These are phyloP conservation scores for Exophiala sp. DNA, from an alignment of 2,329 filamentous ascomycete genomes.

Conservation along the genomic window DNA sequence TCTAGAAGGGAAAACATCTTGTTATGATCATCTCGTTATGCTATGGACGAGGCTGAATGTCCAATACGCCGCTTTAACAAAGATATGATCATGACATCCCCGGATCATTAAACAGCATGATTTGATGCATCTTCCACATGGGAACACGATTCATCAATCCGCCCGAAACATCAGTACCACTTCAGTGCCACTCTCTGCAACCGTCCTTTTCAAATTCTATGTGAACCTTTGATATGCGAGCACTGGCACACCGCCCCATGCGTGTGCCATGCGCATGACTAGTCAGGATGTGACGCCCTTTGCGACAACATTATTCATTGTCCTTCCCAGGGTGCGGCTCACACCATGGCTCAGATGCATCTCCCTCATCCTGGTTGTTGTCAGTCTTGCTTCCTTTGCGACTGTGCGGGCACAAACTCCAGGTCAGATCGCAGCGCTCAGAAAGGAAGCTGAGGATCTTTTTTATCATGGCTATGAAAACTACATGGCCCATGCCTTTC, in stretches of 20 bases:
- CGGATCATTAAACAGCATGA: no score
- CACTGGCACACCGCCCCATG: conserved; percentile 4
- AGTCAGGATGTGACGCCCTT: conserved; percentile 18
- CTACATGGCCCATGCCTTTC: conserved; percentile 90
- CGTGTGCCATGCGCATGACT: conserved; percentile 24
- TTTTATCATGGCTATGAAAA: conserved; percentile 97
- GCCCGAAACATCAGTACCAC: no score
- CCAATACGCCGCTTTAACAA: no score
- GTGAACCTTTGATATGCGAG: background rate
- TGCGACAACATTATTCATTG: conserved; percentile 7
- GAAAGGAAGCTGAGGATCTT: conserved; percentile 56
- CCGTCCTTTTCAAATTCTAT: background rate
- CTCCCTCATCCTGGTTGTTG: conserved; percentile 9
- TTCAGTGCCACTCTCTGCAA: no score
- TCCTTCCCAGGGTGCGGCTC: conserved; percentile 1
- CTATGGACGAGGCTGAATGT: no score
- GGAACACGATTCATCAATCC: no score
- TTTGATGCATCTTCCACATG: no score
- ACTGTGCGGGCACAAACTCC: conserved; percentile 19
- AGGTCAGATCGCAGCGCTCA: conserved; percentile 25
- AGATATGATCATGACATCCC: no score
- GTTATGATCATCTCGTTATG: no score
- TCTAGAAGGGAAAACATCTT: no score
- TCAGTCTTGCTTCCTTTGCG: conserved; percentile 13
- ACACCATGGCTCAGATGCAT: conserved; percentile 16